Evolutionary conservation across 2,329 filamentous ascomycete genomes (phyloP).

Genomic region (Phialophora macrospora): DNA sequence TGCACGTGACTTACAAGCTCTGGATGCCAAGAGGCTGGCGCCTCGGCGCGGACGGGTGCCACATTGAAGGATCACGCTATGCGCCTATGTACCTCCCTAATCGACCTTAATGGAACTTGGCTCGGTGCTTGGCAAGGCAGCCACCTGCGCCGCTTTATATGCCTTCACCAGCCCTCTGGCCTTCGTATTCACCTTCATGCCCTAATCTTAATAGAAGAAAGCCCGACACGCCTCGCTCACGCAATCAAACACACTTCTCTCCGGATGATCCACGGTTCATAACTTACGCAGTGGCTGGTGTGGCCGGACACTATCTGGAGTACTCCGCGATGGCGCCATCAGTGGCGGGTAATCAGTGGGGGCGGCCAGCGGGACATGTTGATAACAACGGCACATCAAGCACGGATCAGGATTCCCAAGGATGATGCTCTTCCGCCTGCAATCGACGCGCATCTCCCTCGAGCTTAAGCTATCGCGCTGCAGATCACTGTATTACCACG

Average conservation of each 20-base stretch:
- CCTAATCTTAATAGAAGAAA: not conserved
- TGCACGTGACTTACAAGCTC: too few relatives aligned
- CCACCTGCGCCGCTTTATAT: not conserved
- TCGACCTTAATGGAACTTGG: not conserved
- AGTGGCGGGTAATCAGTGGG: not conserved
- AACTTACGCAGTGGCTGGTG: not conserved
- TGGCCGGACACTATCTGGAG: not conserved
- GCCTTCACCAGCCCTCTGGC: not conserved
- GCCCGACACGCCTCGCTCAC: not conserved
- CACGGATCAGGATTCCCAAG: not conserved
- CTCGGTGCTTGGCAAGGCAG: too few relatives aligned
- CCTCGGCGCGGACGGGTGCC: not conserved
- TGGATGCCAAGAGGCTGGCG: not conserved
- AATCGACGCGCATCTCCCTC: slow-evolving; percentile 8
- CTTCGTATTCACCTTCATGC: not conserved
- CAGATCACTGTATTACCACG: not conserved
- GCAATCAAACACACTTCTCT: not conserved
- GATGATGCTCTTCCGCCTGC: not conserved
- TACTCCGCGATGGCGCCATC: not conserved
- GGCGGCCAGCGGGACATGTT: not conserved
- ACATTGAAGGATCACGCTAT: too few relatives aligned
- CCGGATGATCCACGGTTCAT: not conserved
- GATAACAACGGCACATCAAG: slow-evolving; percentile 1
- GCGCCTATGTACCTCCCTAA: not conserved
- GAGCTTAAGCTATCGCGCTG: not conserved